Conservation (phyloP, 2,329 filamentous ascomycete genomes). For the Anisogramma anomala region DNA sequence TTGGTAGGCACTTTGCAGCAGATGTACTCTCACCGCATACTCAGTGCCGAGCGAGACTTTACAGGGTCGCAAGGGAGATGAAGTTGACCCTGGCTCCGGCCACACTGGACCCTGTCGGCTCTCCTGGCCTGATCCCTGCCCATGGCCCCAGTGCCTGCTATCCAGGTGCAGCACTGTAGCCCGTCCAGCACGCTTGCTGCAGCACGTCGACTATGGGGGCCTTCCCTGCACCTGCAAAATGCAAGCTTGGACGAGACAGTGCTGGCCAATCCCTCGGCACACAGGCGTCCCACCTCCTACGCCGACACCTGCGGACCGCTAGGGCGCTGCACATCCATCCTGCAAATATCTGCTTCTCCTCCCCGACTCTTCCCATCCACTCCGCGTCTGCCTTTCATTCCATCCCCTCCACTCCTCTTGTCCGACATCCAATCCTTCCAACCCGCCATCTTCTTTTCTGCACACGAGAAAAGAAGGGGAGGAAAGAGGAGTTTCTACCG, state of each 20-base stretch:
- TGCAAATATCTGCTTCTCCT: conserved; percentile 30
- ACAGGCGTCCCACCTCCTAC: conserved; percentile 15
- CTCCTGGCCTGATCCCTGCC: too few relatives aligned
- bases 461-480: conserved; percentile 25
- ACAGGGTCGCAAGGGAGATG: too few relatives aligned
- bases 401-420: conserved; percentile 25
- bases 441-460: conserved; percentile 22
- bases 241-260: conserved; percentile 1
- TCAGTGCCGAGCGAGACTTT: too few relatives aligned
- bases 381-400: conserved; percentile 40
- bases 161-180: too few relatives aligned
- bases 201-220: too few relatives aligned
- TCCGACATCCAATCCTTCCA: conserved; percentile 36
- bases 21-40: too few relatives aligned
- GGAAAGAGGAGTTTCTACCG: conserved; percentile 21
- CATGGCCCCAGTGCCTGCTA: too few relatives aligned
- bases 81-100: neutral
- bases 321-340: conserved; percentile 40
- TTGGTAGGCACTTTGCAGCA: too few relatives aligned
- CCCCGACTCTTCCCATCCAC: conserved; percentile 24
- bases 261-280: conserved; percentile 13
- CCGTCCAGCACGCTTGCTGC: too few relatives aligned
- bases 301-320: conserved; percentile 41
- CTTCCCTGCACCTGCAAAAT: conserved; percentile 2
- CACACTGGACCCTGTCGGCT: too few relatives aligned